Evolutionary conservation across 129 eudicot species (phyloP).

Genomic region (Cynara cardunculus): DNA sequence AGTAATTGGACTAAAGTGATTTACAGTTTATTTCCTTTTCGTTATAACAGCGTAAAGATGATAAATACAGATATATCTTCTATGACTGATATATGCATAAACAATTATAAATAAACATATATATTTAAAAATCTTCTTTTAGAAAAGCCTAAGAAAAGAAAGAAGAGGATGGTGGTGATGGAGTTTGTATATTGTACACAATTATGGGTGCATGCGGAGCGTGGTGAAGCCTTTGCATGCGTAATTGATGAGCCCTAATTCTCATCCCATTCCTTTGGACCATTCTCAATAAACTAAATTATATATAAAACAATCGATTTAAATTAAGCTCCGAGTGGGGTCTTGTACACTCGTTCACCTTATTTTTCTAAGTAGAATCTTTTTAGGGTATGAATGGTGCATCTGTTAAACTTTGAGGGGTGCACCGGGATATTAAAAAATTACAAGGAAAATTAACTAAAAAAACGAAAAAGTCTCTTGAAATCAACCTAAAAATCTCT

Average conservation of each 20-base stretch:
- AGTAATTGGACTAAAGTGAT: background rate
- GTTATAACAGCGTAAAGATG: background rate
- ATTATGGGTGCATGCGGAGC: conserved; percentile 10
- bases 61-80: background rate
- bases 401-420: too few species aligned
- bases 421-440: too few species aligned
- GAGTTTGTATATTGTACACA: conserved; percentile 16
- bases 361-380: too few species aligned
- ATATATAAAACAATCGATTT: background rate
- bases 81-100: background rate
- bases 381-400: too few species aligned
- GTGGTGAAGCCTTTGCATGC: conserved; percentile 33
- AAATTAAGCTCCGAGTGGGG: too few species aligned
- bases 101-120: background rate
- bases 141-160: background rate
- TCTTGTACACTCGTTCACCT: too few species aligned
- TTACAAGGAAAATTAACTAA: too few species aligned
- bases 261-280: conserved; percentile 22
- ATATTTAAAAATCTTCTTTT: background rate
- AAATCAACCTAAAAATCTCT: too few species aligned
- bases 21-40: background rate
- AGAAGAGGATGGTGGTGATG: background rate
- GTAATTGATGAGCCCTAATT: conserved; percentile 24
- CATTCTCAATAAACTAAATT: conserved; percentile 12
- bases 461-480: too few species aligned